Base-by-base conservation (phyloP, 2,329 filamentous ascomycete species). In the Coniochaeta prunicola region DNA sequence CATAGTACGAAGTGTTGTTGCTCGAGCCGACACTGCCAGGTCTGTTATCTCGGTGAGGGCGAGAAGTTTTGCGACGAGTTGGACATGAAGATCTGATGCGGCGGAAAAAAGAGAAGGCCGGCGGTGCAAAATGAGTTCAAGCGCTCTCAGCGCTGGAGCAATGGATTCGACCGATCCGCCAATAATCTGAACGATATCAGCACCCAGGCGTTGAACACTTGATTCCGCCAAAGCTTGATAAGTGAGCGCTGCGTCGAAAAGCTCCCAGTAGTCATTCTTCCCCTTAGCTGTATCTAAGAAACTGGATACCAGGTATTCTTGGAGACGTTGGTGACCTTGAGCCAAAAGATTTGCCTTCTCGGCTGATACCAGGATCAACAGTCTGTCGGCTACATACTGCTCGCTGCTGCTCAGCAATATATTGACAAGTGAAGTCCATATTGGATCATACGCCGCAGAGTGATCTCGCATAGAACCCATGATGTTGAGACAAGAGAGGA, bases 401-500 rank as follows among this genome's bases (percentile, higher is more conserved):
- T 75, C 69, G 0, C 66, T 58, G 19, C 65, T 62, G 4, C 68
- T 63, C 24, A 84, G 65, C 3, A 82, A 68, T 1, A 71, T 69
- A 5, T 73, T 67, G 0, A 78, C 67, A 66, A 81, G 78, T 0
- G 69, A 64, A 26, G 68, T 71, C 80, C 81, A 85, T 1, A 79
- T 70, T 1, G 63, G 62, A 10, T 70, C 67, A 57, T 79, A 81
- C 0, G 69, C 66, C 0, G 65, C 64, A 0, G 69, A 68, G 59
- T 70, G 75, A 58, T 65, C 74, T 40, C 71, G 71, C 17, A 76
- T 74, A 31, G 75, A 69, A 1, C 80, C 79, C 42, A 86, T 75
- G 0, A 80, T 71, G 54, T 86, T 80, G 0, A 96, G 75, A 12
- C 86, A 83, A 0, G 86, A 82, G 8, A 92, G 75, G 0, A 96